These are phyloP conservation scores for Penicillium pancosmium DNA, from an alignment of 495 filamentous ascomycete species.

Conservation along the genomic window DNA sequence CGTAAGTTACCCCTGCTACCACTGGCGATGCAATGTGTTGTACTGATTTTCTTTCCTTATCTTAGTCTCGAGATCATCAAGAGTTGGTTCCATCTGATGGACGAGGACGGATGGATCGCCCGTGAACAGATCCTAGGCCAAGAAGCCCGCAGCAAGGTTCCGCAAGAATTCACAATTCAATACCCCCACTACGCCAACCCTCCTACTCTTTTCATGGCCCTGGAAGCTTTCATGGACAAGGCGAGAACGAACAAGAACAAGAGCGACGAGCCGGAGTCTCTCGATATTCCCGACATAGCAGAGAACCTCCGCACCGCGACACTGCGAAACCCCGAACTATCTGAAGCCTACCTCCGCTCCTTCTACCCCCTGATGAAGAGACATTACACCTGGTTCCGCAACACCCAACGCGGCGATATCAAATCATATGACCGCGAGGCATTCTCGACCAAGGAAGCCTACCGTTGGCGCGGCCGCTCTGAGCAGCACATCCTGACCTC, in stretches of 20 bases:
- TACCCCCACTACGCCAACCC: constrained; percentile 99
- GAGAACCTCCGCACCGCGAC: constrained; percentile 57
- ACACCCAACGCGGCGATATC: constrained; percentile 87
- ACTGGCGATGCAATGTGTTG: background rate
- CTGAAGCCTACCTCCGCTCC: constrained; percentile 71
- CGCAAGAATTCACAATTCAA: constrained; percentile 90
- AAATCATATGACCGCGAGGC: constrained; percentile 87
- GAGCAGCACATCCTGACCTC: constrained; percentile 85
- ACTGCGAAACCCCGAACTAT: constrained; percentile 66
- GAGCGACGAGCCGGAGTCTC: constrained; percentile 24
- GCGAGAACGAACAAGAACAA: constrained; percentile 52
- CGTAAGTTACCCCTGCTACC: constrained; percentile 44
- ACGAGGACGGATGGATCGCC: constrained; percentile 97
- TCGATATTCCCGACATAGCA: constrained; percentile 26
- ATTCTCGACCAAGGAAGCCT: constrained; percentile 84
- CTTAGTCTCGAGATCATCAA: constrained; percentile 80
- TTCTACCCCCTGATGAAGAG: constrained; percentile 92
- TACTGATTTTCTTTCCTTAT: no score
- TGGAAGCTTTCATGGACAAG: constrained; percentile 81
- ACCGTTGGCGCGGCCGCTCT: constrained; percentile 94
- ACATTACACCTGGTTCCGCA: constrained; percentile 93
- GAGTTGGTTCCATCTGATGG: constrained; percentile 95
- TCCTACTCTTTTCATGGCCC: constrained; percentile 89
- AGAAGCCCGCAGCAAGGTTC: constrained; percentile 97
- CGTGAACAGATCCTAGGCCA: constrained; percentile 93